Evolutionary conservation across 257 asterid species (phyloP), one percentile per base, ranked within the genome.

Genomic region (Verbena officinalis): DNA sequence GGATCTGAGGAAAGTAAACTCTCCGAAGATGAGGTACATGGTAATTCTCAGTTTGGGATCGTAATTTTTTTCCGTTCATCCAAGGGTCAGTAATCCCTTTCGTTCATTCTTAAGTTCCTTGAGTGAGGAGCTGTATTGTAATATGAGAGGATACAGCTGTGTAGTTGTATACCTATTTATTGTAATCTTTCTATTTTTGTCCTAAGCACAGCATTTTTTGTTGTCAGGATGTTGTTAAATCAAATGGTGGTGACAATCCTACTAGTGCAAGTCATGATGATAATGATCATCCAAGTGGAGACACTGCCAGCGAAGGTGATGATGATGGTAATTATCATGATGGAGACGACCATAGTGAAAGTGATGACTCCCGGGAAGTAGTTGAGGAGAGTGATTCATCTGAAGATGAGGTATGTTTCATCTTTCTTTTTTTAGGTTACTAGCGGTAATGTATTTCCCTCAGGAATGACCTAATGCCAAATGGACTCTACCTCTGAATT

Each of bases 351-450:
- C 65, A 31, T 62, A 69, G 70, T 13, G 84, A 64, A 69, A 84
- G 84, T 55, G 86, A 78, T 40, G 77, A 80, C 62, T 71, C 88
- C 24, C 74, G 56, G 27, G 71, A 78, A 71, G 79, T 48, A 42
- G 86, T 79, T 36, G 86, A 83, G 54, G 95, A 84, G 80, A 87
- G 95, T 58, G 95, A 87, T 73, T 87, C 95, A 24, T 87, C 95
- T 44, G 95, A 87, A 83, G 95, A 87, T 59, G 95, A 87, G 95
- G 95, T 87, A 17, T 62, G 73, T 30, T 68, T 60, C 23, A 22
- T 17, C n/a, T 42, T 46, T 56, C 59, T 36, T 2, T 51, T 44
- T 62, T 43, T 51, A 19, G 27, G 48, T 72, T 69, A 3, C 42
- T 56, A 12, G 51, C 3, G 31, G 56, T 53, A 7, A 44, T 36